Conservation (phyloP, 495 filamentous ascomycete genomes). For the Penicillium argentinense region DNA sequence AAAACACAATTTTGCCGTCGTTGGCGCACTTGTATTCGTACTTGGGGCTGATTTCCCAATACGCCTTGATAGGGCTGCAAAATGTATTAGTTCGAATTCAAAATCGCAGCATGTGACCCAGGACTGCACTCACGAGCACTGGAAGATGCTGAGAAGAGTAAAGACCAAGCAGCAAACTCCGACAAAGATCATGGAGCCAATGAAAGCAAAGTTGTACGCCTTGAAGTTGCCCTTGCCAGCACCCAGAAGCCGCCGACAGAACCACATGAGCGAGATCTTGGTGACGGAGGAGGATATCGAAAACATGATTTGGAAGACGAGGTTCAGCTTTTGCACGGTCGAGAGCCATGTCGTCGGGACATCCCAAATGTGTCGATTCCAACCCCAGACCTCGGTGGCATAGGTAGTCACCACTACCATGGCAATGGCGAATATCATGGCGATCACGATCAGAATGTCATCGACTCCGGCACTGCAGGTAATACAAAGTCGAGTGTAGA, state of each 20-base stretch:
- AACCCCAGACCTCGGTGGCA: slow-evolving; percentile 45
- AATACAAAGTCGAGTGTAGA: slow-evolving; percentile 50
- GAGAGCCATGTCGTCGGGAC: slow-evolving; percentile 36
- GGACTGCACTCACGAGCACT: slow-evolving; percentile 50
- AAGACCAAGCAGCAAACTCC: slow-evolving; percentile 45
- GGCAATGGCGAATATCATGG: slow-evolving; percentile 34
- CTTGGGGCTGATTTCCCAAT: slow-evolving; percentile 46
- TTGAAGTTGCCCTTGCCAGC: slow-evolving; percentile 36
- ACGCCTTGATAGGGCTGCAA: slow-evolving; percentile 51
- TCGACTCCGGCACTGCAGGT: slow-evolving; percentile 49
- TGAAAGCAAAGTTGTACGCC: slow-evolving; percentile 41
- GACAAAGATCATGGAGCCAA: slow-evolving; percentile 47
- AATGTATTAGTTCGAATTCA: slow-evolving; percentile 4
- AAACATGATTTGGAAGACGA: slow-evolving; percentile 55
- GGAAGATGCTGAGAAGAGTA: slow-evolving; percentile 51
- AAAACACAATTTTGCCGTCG: slow-evolving; percentile 48
- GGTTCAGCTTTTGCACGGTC: slow-evolving; percentile 43
- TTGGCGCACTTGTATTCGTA: slow-evolving; percentile 49
- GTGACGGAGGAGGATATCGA: slow-evolving; percentile 52
- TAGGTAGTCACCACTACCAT: slow-evolving; percentile 46
- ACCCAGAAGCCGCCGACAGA: slow-evolving; percentile 53
- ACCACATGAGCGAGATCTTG: slow-evolving; percentile 57
- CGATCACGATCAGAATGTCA: slow-evolving; percentile 48
- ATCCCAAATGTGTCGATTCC: slow-evolving; percentile 59
- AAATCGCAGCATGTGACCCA: background rate